These are phyloP conservation scores for Drechslerella dactyloides DNA, from an alignment of 2,329 filamentous ascomycete species.

Conservation along the genomic window DNA sequence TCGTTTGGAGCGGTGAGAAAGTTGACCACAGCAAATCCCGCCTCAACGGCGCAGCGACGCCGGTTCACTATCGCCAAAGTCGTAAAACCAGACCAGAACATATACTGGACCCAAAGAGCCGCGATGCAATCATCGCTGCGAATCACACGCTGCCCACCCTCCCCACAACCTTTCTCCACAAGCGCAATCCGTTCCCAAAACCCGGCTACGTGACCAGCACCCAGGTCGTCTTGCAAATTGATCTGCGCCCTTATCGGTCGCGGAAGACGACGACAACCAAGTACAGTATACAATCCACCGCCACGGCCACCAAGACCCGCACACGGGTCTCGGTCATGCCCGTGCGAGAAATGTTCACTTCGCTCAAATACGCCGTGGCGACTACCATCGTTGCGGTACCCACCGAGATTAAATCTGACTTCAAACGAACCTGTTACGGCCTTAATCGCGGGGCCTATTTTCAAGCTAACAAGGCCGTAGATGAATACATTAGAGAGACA, in stretches of 20 bases:
- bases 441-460: conserved; percentile 10
- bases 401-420: neutral
- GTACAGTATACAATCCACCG: neutral
- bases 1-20: conserved; percentile 14
- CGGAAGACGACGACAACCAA: neutral
- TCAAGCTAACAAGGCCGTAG: neutral
- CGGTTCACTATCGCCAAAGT: neutral
- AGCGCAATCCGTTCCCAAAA: neutral
- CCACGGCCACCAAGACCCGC: neutral
- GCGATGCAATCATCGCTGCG: too few species aligned
- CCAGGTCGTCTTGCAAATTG: neutral
- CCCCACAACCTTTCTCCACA: neutral
- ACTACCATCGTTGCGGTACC: neutral
- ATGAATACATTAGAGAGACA: neutral
- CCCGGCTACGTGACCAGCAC: conserved; percentile 15
- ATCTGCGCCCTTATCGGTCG: neutral
- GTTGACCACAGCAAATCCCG: neutral
- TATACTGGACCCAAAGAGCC: too few species aligned
- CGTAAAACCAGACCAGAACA: neutral
- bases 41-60: neutral
- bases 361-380: neutral
- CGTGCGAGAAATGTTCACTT: neutral
- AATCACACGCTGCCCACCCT: neutral
- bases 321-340: neutral
- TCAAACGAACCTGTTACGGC: conserved; percentile 8